Conservation (phyloP, 441 rosid species). For the Populus hybrid region DNA sequence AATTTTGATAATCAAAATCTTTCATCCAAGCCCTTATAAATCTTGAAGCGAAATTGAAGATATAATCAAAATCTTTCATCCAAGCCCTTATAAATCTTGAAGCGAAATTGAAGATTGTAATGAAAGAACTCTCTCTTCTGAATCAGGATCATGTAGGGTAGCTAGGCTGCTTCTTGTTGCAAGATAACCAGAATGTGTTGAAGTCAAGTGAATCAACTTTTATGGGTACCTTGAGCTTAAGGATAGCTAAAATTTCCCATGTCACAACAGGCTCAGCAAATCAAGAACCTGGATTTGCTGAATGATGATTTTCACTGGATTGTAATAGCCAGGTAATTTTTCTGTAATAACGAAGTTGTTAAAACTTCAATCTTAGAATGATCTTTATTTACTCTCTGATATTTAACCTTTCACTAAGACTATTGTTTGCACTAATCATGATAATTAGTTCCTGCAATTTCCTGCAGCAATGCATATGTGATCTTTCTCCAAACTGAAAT, state of each 20-base stretch:
- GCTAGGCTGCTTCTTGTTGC: slow-evolving; percentile 8
- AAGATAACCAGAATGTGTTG: not conserved
- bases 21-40: not conserved
- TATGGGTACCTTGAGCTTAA: not conserved
- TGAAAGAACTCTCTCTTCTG: not conserved
- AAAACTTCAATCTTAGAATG: too few species aligned
- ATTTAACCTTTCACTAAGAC: not conserved
- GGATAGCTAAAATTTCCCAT: not conserved
- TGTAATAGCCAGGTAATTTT: not conserved
- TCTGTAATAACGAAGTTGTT: not conserved
- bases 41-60: not conserved
- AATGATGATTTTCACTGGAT: not conserved
- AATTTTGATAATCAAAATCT: not conserved
- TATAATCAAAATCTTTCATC: not conserved
- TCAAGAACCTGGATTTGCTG: not conserved
- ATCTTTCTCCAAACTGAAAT: too few species aligned
- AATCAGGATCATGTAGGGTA: slow-evolving; percentile 10
- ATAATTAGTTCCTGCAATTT: too few species aligned
- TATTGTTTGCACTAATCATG: not conserved
- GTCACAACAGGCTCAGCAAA: not conserved
- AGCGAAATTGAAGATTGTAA: not conserved
- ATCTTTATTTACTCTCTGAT: not conserved
- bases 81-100: not conserved
- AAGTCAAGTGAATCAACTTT: slow-evolving; percentile 10
- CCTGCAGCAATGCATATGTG: too few species aligned